These are phyloP conservation scores for Penicillium salamii DNA, from an alignment of 495 filamentous ascomycete species.

Conservation along the genomic window DNA sequence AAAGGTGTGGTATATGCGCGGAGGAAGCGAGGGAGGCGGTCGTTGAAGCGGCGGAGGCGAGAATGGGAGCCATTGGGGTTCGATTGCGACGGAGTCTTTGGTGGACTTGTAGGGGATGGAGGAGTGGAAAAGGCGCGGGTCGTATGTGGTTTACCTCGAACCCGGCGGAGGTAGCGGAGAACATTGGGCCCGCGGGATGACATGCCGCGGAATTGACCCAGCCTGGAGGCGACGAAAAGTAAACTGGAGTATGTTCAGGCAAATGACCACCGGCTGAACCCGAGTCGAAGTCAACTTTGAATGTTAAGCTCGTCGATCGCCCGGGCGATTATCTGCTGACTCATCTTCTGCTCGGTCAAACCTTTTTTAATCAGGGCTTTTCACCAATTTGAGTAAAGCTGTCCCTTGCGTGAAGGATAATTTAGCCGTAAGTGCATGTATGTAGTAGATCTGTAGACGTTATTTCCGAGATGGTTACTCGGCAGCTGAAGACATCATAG, in stretches of 20 bases:
- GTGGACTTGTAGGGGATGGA: constrained; percentile 4
- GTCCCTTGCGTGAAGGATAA: constrained; percentile 4
- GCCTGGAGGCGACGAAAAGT: not conserved
- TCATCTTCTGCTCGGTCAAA: constrained; percentile 16
- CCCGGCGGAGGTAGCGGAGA: constrained; percentile 16
- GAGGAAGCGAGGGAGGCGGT: constrained; percentile 58
- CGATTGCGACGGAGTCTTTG: constrained; percentile 11
- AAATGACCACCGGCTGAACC: not conserved
- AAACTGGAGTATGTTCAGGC: not conserved
- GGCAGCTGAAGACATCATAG: constrained; percentile 19
- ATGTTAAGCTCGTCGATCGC: constrained; percentile 4
- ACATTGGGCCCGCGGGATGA: constrained; percentile 12
- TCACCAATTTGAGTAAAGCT: not conserved
- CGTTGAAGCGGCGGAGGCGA: constrained; percentile 57
- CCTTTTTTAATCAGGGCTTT: constrained; percentile 1
- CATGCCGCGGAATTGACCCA: constrained; percentile 5
- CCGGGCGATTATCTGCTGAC: constrained; percentile 17
- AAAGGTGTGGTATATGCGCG: constrained; percentile 65
- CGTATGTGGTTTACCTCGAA: constrained; percentile 8
- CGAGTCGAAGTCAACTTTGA: not conserved
- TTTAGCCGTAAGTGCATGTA: not conserved
- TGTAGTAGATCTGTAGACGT: not conserved
- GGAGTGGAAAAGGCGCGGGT: constrained; percentile 26
- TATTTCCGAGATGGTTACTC: constrained; percentile 9
- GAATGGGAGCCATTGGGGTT: constrained; percentile 34